Conservation (phyloP, 2,329 filamentous ascomycete genomes). For the Colletotrichum karsti region DNA sequence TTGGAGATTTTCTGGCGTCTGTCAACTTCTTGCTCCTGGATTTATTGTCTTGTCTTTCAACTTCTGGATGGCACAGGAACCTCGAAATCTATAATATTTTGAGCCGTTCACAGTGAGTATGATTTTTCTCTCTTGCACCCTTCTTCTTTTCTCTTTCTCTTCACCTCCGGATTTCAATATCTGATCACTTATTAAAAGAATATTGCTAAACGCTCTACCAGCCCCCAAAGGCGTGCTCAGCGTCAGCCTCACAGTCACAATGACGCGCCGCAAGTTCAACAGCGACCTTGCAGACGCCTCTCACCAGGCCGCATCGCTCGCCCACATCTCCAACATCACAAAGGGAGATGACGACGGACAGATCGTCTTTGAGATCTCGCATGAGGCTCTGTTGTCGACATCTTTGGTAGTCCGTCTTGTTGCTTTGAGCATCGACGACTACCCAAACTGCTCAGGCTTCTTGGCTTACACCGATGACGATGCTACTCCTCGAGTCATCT, state of each 20-base stretch:
- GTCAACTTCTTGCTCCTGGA: too few relatives aligned
- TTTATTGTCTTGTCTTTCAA: too few relatives aligned
- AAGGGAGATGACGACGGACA: constrained; percentile 77
- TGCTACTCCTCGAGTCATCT: constrained; percentile 36
- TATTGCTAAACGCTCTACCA: background rate
- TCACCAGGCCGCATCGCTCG: constrained; percentile 43
- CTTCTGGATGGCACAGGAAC: too few relatives aligned
- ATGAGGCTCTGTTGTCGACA: constrained; percentile 33
- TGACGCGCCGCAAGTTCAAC: constrained; percentile 74
- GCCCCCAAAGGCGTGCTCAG: background rate
- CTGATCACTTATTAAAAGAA: too few relatives aligned
- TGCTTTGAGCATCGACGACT: constrained; percentile 41
- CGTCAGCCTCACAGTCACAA: constrained; percentile 41
- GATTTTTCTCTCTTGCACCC: too few relatives aligned
- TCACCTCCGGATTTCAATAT: too few relatives aligned
- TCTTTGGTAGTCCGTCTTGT: constrained; percentile 38
- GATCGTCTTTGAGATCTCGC: constrained; percentile 66
- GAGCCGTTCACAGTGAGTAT: too few relatives aligned
- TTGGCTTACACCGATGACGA: constrained; percentile 53
- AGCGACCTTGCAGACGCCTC: constrained; percentile 58
- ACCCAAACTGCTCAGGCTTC: constrained; percentile 48
- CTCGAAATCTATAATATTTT: too few relatives aligned
- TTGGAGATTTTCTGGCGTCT: too few relatives aligned
- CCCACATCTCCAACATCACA: constrained; percentile 62
- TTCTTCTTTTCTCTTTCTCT: too few relatives aligned